Percentiles rank a stretch among this genome's conserved stretches.
phyloP scores from a whole-genome alignment of 1,139 yeast genomes.

The Arxiozyma bovina region DNA sequence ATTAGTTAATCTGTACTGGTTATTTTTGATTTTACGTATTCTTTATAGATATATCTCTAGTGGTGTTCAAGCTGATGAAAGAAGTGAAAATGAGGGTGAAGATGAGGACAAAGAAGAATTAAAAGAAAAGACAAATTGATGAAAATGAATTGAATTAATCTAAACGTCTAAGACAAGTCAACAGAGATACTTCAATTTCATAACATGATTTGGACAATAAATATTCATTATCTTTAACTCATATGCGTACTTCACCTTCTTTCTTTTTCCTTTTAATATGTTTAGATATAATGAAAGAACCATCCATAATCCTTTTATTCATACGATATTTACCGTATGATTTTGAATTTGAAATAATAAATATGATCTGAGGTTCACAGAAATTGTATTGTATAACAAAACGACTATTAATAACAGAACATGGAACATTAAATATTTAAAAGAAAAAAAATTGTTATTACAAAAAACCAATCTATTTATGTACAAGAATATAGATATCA shows the following conservation, averaged over 20 bases:
- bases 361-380: neutral
- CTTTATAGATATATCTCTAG: constrained; percentile 48
- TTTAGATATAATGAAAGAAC: too few relatives aligned
- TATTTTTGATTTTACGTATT: constrained; percentile 70
- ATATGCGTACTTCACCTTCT: neutral
- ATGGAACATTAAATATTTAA: too few relatives aligned
- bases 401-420: too few relatives aligned
- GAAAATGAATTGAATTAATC: neutral
- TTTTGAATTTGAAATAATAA: neutral
- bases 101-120: constrained; percentile 6
- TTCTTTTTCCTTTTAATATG: too few relatives aligned
- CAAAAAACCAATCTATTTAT: neutral
- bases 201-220: too few relatives aligned
- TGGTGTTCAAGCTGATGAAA: constrained; percentile 65
- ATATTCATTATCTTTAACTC: neutral
- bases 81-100: constrained; percentile 72
- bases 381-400: too few relatives aligned
- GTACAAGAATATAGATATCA: neutral
- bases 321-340: too few relatives aligned
- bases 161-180: neutral
- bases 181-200: neutral
- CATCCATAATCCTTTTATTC: neutral
- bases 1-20: constrained; percentile 80
- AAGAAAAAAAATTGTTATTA: too few relatives aligned
- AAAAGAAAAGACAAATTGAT: neutral